phyloP scores from a whole-genome alignment of 2,329 filamentous ascomycete species.

The Aotearoamyces nothofagi region DNA sequence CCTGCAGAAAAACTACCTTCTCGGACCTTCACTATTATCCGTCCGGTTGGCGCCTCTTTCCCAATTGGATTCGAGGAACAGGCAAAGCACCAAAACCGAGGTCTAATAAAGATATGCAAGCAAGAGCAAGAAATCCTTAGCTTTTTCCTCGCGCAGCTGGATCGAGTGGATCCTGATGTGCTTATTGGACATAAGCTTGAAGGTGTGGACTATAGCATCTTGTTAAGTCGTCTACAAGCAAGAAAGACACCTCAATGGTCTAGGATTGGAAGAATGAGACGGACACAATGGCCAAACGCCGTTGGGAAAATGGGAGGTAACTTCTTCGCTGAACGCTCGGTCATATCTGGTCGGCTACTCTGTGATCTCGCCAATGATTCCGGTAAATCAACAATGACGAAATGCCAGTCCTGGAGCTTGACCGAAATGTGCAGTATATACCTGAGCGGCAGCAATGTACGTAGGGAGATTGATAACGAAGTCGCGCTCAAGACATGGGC shows the following conservation, averaged over 20 bases:
- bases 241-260: slow-evolving; percentile 93
- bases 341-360: slow-evolving; percentile 76
- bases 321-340: slow-evolving; percentile 83
- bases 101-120: slow-evolving; percentile 66
- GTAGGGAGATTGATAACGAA: slow-evolving; percentile 81
- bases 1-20: slow-evolving; percentile 79
- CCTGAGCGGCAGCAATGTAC: slow-evolving; percentile 53
- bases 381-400: slow-evolving; percentile 91
- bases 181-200: slow-evolving; percentile 92
- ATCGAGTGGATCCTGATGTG: slow-evolving; percentile 82
- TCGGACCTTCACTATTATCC: slow-evolving; percentile 81
- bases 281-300: slow-evolving; percentile 72
- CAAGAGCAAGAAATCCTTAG: slow-evolving; percentile 74
- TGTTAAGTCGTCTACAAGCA: slow-evolving; percentile 74
- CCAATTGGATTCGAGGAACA: slow-evolving; percentile 77
- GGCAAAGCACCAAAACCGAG: slow-evolving; percentile 53
- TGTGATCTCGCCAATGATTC: slow-evolving; percentile 94
- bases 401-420: slow-evolving; percentile 95
- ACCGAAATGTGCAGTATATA: slow-evolving; percentile 96
- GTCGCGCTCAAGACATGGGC: slow-evolving; percentile 78
- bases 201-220: slow-evolving; percentile 86
- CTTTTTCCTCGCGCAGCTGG: slow-evolving; percentile 79
- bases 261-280: slow-evolving; percentile 72
- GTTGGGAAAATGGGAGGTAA: slow-evolving; percentile 77
- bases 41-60: slow-evolving; percentile 61